phyloP scores from a whole-genome alignment of 2,329 filamentous ascomycete species.

The Sporothrix euskadiensis region DNA sequence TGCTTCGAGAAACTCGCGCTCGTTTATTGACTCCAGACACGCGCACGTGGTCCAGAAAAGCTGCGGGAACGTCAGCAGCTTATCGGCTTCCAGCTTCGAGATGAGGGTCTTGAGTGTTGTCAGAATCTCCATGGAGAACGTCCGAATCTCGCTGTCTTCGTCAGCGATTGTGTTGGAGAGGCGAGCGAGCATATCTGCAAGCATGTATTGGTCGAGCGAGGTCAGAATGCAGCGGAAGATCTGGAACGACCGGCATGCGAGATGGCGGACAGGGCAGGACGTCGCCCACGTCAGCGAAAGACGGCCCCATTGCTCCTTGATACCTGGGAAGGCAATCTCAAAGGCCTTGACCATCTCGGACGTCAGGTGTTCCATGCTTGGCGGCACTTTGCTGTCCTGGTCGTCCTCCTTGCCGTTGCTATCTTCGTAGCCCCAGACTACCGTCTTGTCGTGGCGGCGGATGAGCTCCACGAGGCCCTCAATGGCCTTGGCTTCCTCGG shows the following conservation, averaged over 20 bases:
- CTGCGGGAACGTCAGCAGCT: conserved; percentile 86
- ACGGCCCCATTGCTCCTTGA: conserved; percentile 89
- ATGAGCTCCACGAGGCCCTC: conserved; percentile 88
- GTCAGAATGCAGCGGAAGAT: conserved; percentile 93
- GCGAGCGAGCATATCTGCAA: conserved; percentile 93
- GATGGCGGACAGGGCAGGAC: conserved; percentile 89
- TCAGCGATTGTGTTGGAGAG: conserved; percentile 97
- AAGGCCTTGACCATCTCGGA: conserved; percentile 83
- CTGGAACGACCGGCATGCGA: conserved; percentile 96
- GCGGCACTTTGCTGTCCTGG: conserved; percentile 76
- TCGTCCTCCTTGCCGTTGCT: conserved; percentile 77
- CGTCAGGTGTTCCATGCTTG: conserved; percentile 83
- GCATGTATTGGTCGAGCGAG: conserved; percentile 86
- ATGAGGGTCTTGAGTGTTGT: conserved; percentile 93
- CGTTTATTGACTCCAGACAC: conserved; percentile 94
- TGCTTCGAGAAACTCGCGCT: conserved; percentile 89
- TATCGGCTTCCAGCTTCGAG: conserved; percentile 73
- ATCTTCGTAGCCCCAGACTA: conserved; percentile 94
- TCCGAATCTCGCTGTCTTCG: conserved; percentile 89
- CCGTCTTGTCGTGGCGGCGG: conserved; percentile 76
- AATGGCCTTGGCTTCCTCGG: conserved; percentile 66
- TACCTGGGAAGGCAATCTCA: conserved; percentile 75
- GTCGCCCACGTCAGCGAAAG: conserved; percentile 94
- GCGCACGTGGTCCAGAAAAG: conserved; percentile 98
- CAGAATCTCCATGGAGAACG: conserved; percentile 96